These are phyloP conservation scores for Neoascochyta sp. DNA, from an alignment of 2,329 filamentous ascomycete genomes.

Conservation along the genomic window DNA sequence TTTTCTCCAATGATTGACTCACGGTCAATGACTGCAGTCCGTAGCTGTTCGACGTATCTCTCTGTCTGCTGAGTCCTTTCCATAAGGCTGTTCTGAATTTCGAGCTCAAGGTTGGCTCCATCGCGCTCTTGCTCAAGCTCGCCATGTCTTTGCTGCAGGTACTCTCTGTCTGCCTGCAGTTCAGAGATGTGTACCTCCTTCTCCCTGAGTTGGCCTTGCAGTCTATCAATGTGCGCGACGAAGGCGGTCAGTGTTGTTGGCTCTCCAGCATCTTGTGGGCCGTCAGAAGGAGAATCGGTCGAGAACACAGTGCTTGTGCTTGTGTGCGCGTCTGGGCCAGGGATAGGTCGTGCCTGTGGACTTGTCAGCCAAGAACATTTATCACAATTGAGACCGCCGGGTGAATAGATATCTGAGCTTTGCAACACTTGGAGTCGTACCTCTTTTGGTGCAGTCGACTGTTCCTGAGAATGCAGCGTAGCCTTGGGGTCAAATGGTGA, in stretches of 20 bases:
- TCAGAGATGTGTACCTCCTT: slow-evolving; percentile 24
- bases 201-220: slow-evolving; percentile 31
- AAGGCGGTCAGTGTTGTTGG: slow-evolving; percentile 23
- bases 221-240: slow-evolving; percentile 28
- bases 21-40: slow-evolving; percentile 27
- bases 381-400: too few relatives aligned
- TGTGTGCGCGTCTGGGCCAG: slow-evolving; percentile 12
- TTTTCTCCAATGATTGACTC: slow-evolving; percentile 33
- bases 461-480: too few relatives aligned
- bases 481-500: slow-evolving; percentile 24
- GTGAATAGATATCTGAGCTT: too few relatives aligned
- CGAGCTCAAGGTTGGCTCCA: slow-evolving; percentile 21
- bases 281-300: slow-evolving; percentile 14
- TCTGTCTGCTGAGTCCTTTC: slow-evolving; percentile 26
- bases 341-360: neutral
- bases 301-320: slow-evolving; percentile 33
- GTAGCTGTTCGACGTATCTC: slow-evolving; percentile 27
- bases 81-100: slow-evolving; percentile 28
- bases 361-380: too few relatives aligned
- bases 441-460: neutral
- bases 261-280: slow-evolving; percentile 15
- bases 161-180: slow-evolving; percentile 20
- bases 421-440: too few relatives aligned
- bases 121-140: slow-evolving; percentile 22
- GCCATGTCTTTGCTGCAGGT: slow-evolving; percentile 15